Percentiles rank a stretch among this genome's conserved stretches.
phyloP scores from a whole-genome alignment of 352 stramenopile species.

The Pythium vanterpoolii region DNA sequence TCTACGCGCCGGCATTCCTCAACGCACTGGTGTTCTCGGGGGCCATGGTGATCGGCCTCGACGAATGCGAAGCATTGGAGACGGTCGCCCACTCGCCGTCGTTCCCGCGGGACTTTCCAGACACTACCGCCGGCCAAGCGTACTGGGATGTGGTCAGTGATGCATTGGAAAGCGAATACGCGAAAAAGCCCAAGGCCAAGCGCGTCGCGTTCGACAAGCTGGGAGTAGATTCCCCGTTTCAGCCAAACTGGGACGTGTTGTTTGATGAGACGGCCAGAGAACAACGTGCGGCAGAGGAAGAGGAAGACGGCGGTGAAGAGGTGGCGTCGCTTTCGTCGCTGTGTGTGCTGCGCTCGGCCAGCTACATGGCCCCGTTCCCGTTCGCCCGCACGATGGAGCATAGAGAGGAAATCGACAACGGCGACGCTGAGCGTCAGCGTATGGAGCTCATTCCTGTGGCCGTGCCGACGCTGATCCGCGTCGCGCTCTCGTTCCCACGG shows the following conservation, averaged over 20 bases:
- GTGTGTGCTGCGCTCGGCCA: constrained; percentile 57
- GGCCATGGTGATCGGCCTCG: constrained; percentile 64
- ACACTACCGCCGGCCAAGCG: constrained; percentile 46
- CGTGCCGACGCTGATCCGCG: constrained; percentile 67
- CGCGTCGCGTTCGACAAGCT: constrained; percentile 62
- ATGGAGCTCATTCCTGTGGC: constrained; percentile 40
- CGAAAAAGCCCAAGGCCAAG: constrained; percentile 68
- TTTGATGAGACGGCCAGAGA: constrained; percentile 20
- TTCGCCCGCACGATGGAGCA: constrained; percentile 31
- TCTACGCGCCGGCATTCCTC: constrained; percentile 42
- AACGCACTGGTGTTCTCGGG: constrained; percentile 64
- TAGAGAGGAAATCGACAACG: neutral
- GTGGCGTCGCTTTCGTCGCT: constrained; percentile 8
- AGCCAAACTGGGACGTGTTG: constrained; percentile 53
- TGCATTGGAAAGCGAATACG: constrained; percentile 23
- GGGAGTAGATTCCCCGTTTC: constrained; percentile 51
- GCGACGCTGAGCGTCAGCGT: too few relatives aligned
- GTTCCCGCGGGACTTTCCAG: constrained; percentile 78
- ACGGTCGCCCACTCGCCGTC: constrained; percentile 52
- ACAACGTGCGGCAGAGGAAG: neutral
- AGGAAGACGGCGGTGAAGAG: constrained; percentile 12
- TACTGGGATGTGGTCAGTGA: constrained; percentile 48
- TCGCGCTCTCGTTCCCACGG: constrained; percentile 47
- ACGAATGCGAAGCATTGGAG: constrained; percentile 58
- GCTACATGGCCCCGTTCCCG: constrained; percentile 71